Percentiles rank a stretch among this genome's conserved stretches.
Evolutionary conservation across 2,329 filamentous ascomycete genomes (phyloP).

Genomic region (Aschersonia sp.): DNA sequence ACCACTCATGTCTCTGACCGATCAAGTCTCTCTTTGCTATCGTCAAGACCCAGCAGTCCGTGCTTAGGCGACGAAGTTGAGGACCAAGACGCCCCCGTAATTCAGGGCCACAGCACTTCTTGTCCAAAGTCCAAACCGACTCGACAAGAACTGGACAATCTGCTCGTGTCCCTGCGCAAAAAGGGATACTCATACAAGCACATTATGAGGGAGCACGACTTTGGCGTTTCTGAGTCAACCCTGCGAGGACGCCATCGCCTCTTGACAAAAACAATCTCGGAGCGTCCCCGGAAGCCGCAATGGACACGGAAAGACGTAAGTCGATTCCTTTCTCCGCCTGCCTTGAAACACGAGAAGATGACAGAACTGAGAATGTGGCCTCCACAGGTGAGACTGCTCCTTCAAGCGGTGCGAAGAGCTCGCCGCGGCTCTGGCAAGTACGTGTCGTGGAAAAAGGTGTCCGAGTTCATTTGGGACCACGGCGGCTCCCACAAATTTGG

Average conservation of each 20-base stretch:
- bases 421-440: slow-evolving; percentile 19
- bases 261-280: slow-evolving; percentile 47
- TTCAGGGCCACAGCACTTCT: neutral
- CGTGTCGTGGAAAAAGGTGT: slow-evolving; percentile 43
- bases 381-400: slow-evolving; percentile 28
- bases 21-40: too few species aligned
- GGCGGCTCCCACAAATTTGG: slow-evolving; percentile 47
- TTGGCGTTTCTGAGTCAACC: slow-evolving; percentile 55
- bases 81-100: neutral
- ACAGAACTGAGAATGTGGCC: neutral
- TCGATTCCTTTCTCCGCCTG: slow-evolving; percentile 6
- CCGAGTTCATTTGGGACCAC: slow-evolving; percentile 33
- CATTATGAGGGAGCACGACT: slow-evolving; percentile 40
- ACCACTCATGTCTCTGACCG: too few species aligned
- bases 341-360: neutral
- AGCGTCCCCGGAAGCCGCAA: slow-evolving; percentile 49
- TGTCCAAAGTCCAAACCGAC: neutral
- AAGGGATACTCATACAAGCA: slow-evolving; percentile 50
- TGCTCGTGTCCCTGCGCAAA: slow-evolving; percentile 37
- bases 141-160: slow-evolving; percentile 18
- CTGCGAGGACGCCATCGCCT: slow-evolving; percentile 53
- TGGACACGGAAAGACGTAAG: slow-evolving; percentile 54
- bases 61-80: neutral
- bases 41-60: too few species aligned
- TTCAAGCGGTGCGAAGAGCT: slow-evolving; percentile 20